These are phyloP conservation scores for Cenchrus purpureus DNA, from an alignment of 176 grass and related monocot species.

Conservation along the genomic window DNA sequence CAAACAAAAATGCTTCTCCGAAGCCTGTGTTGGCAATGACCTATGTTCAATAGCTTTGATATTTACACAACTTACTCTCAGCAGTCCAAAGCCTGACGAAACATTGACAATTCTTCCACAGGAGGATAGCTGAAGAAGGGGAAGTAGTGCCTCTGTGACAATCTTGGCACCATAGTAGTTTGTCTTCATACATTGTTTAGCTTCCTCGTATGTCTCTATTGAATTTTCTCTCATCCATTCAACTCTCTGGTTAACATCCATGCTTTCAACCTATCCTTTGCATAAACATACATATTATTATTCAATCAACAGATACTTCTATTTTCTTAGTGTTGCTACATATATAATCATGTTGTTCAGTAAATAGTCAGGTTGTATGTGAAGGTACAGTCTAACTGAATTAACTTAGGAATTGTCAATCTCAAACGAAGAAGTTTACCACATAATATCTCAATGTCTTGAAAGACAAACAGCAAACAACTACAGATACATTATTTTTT, in stretches of 20 bases:
- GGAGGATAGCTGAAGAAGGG: conserved; percentile 58
- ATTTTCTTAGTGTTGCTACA: not conserved
- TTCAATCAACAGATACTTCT: not conserved
- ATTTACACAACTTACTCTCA: conserved; percentile 52
- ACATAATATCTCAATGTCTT: not conserved
- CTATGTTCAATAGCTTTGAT: not conserved
- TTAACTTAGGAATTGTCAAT: not conserved
- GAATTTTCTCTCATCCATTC: conserved; percentile 57
- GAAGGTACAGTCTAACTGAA: not conserved
- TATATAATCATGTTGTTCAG: not conserved
- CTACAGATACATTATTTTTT: not conserved
- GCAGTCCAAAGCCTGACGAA: conserved; percentile 49
- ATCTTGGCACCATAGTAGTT: conserved; percentile 66
- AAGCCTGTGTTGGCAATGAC: not conserved
- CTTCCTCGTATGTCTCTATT: conserved; percentile 56
- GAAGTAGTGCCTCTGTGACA: conserved; percentile 63
- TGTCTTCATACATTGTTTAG: conserved; percentile 58
- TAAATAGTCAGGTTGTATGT: not conserved
- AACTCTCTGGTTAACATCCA: conserved; percentile 50
- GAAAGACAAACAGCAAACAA: conserved; percentile 1
- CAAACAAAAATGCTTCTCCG: not conserved
- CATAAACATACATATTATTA: conserved; percentile 13
- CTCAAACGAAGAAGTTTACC: not conserved
- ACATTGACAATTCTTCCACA: conserved; percentile 62
- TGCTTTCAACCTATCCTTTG: conserved; percentile 25